Base-by-base conservation (phyloP, 2,329 filamentous ascomycete species). In the Penicillium sp. region DNA sequence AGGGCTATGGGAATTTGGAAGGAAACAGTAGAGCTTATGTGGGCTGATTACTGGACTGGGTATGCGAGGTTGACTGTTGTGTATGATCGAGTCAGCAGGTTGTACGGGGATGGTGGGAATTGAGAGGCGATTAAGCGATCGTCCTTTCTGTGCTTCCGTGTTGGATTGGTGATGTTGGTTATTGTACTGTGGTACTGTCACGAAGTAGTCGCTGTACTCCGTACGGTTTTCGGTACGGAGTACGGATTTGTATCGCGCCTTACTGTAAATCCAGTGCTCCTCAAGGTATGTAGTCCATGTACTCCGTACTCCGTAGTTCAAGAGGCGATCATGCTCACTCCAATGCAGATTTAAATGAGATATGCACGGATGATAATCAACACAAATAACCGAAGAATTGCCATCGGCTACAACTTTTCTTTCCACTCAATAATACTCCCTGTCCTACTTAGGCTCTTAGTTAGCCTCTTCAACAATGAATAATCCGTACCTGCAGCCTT, bases 51-150 rank as follows among this genome's bases (percentile, higher is more conserved):
- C 28, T 35, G 49, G 49, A 35, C 26, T 22, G 28, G n/a, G 30
- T 9, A 35, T 19, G 30, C 6, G 30, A 51, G 28, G 49, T 22
- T 51, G 49, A 35, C 28, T 22, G 30, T 15, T 1, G 45, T 22
- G 19, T 10, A 13, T 24, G 49, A 19, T 51, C 49, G 30, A 51
- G 35, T 35, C n/a, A 51, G 28, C 17, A n/a, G 30, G 30, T 22
- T 9, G n/a, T 17, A n/a, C 49, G 19, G 49, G 28, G 49, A 35
- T 51, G 24, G 49, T 30, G 49, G 49, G 28, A 51, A n/a, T 51
- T 28, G 49, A 35, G 49, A 22, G 49, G 28, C 30, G 49, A 35
- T 35, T 22, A 13, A 35, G 28, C 15, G 9, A 35, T 35, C 12
- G 28, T 3, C 28, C 9, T 24, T 12, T 7, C 28, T 54, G 51